phyloP scores from a whole-genome alignment of 345 rosid genomes.

The Aethionema arabicum region DNA sequence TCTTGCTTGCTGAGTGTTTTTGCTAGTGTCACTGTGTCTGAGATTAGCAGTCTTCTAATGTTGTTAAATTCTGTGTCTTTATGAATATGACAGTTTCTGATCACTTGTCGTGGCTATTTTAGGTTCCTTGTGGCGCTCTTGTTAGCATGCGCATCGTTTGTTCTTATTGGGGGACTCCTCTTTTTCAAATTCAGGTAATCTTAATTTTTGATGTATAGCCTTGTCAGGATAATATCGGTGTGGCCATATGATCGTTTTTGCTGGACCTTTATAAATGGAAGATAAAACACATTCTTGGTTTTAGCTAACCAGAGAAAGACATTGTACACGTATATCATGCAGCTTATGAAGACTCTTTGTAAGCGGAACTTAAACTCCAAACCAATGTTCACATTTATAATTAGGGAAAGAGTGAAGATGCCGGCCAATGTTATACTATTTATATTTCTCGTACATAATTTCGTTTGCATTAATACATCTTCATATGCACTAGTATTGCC shows the following conservation, averaged over 20 bases:
- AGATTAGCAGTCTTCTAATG: constrained; percentile 13
- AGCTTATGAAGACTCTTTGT: constrained; percentile 5
- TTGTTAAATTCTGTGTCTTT: neutral
- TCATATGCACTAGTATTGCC: constrained; percentile 13
- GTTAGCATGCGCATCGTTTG: constrained; percentile 77
- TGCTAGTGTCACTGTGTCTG: constrained; percentile 15
- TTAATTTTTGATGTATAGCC: constrained; percentile 12
- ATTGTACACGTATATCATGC: neutral
- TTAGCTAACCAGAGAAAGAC: constrained; percentile 1
- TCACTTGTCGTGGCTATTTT: constrained; percentile 29
- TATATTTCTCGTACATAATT: constrained; percentile 2
- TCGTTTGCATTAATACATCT: constrained; percentile 6
- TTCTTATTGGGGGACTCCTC: constrained; percentile 76
- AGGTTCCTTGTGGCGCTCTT: constrained; percentile 87
- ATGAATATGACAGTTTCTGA: constrained; percentile 20
- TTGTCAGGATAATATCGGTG: neutral
- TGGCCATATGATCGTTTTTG: constrained; percentile 11
- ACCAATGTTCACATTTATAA: neutral
- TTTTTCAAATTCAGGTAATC: constrained; percentile 78
- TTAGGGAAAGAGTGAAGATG: neutral
- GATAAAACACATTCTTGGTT: constrained; percentile 7
- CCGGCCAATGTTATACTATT: neutral
- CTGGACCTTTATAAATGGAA: constrained; percentile 6
- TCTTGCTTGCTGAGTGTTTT: constrained; percentile 5
- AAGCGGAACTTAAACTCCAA: neutral